These are phyloP conservation scores for Arthrobotrys musiformis DNA, from an alignment of 2,329 filamentous ascomycete species.

Conservation along the genomic window DNA sequence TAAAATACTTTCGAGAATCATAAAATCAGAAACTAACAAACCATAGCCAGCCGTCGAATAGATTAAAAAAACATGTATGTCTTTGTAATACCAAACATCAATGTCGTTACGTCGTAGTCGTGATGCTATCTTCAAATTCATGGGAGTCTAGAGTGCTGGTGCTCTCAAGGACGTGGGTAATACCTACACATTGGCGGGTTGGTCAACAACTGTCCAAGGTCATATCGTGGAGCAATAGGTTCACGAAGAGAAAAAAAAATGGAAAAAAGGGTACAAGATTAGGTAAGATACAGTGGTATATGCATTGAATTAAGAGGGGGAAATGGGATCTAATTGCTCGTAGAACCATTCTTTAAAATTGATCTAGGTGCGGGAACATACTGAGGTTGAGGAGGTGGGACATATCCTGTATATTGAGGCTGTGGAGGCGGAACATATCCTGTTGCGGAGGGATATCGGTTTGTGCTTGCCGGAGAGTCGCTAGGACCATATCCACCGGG, in stretches of 20 bases:
- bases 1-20: not conserved
- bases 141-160: conserved; percentile 22
- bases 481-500: conserved; percentile 48
- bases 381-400: conserved; percentile 53
- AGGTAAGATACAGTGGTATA: conserved; percentile 26
- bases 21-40: not conserved
- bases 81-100: conserved; percentile 13
- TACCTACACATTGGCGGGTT: conserved; percentile 51
- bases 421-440: conserved; percentile 50
- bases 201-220: conserved; percentile 49
- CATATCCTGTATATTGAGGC: conserved; percentile 36
- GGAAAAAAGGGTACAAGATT: conserved; percentile 4
- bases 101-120: conserved; percentile 42
- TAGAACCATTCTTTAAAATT: conserved; percentile 54
- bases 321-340: conserved; percentile 38
- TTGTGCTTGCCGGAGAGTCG: conserved; percentile 2
- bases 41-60: not conserved
- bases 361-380: conserved; percentile 54
- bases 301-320: not conserved
- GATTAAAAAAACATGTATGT: conserved; percentile 6
- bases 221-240: conserved; percentile 2
- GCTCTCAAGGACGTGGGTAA: conserved; percentile 40
- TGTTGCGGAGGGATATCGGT: conserved; percentile 45
- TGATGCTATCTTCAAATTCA: conserved; percentile 30
- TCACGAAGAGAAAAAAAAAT: not conserved